Base-by-base conservation (phyloP, 139 green algal species). In the Chlorella sorokiniana region DNA sequence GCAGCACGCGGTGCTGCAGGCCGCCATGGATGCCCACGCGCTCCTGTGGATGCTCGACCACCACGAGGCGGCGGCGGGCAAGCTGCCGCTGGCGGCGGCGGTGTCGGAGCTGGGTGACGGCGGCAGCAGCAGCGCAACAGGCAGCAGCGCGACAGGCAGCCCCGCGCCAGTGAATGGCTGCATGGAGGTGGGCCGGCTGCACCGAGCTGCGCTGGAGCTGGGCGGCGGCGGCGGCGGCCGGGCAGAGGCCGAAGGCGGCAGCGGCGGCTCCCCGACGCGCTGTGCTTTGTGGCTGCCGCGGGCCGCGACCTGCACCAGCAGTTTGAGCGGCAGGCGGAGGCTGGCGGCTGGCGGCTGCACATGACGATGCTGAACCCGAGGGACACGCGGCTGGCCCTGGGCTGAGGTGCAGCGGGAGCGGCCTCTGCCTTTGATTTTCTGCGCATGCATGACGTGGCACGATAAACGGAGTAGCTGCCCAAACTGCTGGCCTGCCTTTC, bases 291-390 rank as follows among this genome's bases (percentile, higher is more conserved):
- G 48, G 69, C 44, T 33, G 23, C 37, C 23, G 42, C 4, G 25
- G n/a, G 61, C 2, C 27, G 54, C 29, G 67, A 67, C 7, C 77
- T 93, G 59, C 92, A 88, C 70, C 76, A 51, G 3, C 75, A 90
- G 65, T 95, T 96, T 70, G 1, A 85, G 16, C 9, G 48, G 8
- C 86, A 94, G 85, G 89, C 90, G 23, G 81, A 86, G 35, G 29
- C 22, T 35, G 59, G 71, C 65, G 92, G 91, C 27, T 96, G 92
- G 92, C 89, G 88, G 64, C 76, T 95, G 77, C 18, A 81, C 38
- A 64, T 87, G 70, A 94, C 92, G 1, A 94, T 91, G 86, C 86
- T 96, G 27, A 95, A 95, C 78, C 86, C 92, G 5, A 84, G 80
- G 54, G 92, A 96, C 63, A 89, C 85, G 3, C 83, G 92, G 1